Evolutionary conservation across 257 asterid genomes (phyloP).

Genomic region (Capsicum pubescens): DNA sequence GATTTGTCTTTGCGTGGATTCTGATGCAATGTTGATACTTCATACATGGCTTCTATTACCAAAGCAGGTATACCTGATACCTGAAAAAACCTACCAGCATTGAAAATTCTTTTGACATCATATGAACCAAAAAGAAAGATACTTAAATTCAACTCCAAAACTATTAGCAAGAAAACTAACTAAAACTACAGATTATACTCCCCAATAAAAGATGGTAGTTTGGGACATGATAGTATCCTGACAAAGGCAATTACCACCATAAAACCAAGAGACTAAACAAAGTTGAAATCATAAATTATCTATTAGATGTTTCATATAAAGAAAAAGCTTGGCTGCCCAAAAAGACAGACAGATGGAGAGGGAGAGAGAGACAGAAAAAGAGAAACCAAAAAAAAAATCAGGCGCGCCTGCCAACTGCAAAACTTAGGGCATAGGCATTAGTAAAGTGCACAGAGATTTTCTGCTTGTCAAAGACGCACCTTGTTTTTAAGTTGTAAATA

Average conservation of each 20-base stretch:
- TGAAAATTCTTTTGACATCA: constrained; percentile 32
- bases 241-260: constrained; percentile 21
- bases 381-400: neutral
- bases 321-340: constrained; percentile 1
- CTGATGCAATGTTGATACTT: constrained; percentile 76
- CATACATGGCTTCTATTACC: constrained; percentile 65
- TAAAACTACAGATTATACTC: neutral
- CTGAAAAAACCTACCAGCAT: constrained; percentile 45
- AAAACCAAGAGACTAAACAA: constrained; percentile 23
- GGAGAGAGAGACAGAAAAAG: neutral
- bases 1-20: constrained; percentile 76
- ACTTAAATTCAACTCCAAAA: constrained; percentile 13
- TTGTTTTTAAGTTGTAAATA: neutral
- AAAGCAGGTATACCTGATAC: constrained; percentile 71
- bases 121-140: constrained; percentile 4
- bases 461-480: neutral
- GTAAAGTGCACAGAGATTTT: neutral
- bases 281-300: constrained; percentile 8
- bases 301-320: neutral
- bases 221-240: neutral
- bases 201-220: neutral
- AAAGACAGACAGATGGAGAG: neutral
- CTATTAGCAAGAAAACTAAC: constrained; percentile 23
- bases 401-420: neutral
- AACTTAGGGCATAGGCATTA: constrained; percentile 10